Evolutionary conservation across 768 basidiomycete species (phyloP), one percentile per base, ranked within the genome.

Genomic region (Porpolomopsis calyptriformis): DNA sequence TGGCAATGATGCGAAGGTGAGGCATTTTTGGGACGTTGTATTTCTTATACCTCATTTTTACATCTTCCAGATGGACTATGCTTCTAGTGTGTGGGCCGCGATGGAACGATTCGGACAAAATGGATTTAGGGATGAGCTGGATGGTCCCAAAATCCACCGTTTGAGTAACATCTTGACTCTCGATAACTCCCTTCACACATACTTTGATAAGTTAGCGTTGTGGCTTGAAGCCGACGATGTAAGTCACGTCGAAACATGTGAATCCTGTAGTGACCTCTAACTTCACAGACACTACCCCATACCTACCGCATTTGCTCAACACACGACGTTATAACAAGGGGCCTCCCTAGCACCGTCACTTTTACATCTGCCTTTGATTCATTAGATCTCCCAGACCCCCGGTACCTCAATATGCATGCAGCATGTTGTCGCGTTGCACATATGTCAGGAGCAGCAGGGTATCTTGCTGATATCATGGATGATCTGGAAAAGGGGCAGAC

Each of bases 141-240:
- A 61, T 35, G 64, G 64, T 35, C 16, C 35, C 20, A 55, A 59
- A 23, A 46, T 64, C 4, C 62, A 64, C 45, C 53, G 54, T 22
- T 53, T 67, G 14, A 55, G 57, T 29, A 64, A 66, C 38, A 54
- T 61, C 10, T 57, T 67, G 53, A 67, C 62, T 16, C 16, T 66
- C 52, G 42, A 25, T 20, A 5, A 20, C 19, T 40, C 37, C 18
- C 36, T 58, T 6, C 60, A 61, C 50, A 9, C 16, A 0, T 34
- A 3, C 5, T 68, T 67, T 45, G 58, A 60, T 50, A 19, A 40
- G 18, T 51, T 64, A 36, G 29, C 46, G 2, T 19, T 65, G 24
- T 67, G 65, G 63, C 51, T 67, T 9, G 58, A 56, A 46, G 52
- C 55, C 22, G 40, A 42, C 40, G 40, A 42, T 12, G 27, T 31